Conservation (phyloP, 371 early-diverging fungal genomes). For the Zopfochytrium polystomum region DNA sequence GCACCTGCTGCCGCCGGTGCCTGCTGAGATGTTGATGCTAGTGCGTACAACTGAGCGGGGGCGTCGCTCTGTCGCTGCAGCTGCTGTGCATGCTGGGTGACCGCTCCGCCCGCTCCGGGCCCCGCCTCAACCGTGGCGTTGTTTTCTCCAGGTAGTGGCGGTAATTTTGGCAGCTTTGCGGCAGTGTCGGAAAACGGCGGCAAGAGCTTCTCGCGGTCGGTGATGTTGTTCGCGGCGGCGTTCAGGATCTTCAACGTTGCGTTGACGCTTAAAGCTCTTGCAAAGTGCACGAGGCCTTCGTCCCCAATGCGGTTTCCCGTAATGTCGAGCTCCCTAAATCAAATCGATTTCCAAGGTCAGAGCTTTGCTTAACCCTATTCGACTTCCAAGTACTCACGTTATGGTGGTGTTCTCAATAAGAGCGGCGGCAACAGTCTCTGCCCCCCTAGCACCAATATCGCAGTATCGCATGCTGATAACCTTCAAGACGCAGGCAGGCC, state of each 20-base stretch:
- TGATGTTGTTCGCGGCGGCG: constrained; percentile 35
- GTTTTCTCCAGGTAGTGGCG: too few relatives aligned
- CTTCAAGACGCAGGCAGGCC: constrained; percentile 7
- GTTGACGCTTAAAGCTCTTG: constrained; percentile 26
- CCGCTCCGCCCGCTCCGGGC: too few relatives aligned
- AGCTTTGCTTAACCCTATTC: background rate
- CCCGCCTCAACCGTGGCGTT: too few relatives aligned
- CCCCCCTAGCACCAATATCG: constrained; percentile 26
- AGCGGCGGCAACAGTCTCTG: constrained; percentile 23
- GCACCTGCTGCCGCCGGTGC: background rate
- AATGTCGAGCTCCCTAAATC: constrained; percentile 31
- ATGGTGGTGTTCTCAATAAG: constrained; percentile 21
- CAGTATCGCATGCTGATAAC: constrained; percentile 33
- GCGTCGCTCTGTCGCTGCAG: background rate
- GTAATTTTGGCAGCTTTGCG: background rate
- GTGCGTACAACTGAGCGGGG: background rate
- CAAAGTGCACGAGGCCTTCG: constrained; percentile 27
- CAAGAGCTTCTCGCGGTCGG: constrained; percentile 14
- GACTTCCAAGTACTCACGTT: constrained; percentile 17
- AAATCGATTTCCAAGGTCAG: background rate
- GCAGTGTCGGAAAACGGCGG: background rate
- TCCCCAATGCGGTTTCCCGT: constrained; percentile 32
- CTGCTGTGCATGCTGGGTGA: too few relatives aligned
- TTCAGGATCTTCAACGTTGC: constrained; percentile 24
- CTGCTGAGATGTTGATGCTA: background rate